Evolutionary conservation across 345 rosid genomes (phyloP).

Genomic region (Streptanthus diversifolius): DNA sequence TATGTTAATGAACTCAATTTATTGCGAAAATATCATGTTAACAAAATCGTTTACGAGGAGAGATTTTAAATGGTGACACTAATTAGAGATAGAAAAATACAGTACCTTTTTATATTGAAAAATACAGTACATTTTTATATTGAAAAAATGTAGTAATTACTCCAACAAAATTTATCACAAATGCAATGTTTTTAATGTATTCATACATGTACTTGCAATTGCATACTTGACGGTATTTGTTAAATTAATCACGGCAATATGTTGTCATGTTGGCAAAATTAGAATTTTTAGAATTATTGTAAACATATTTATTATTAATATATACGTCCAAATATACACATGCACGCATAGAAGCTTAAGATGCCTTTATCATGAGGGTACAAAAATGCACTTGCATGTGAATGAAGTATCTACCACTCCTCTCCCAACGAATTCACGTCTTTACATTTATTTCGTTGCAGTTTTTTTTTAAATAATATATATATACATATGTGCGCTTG

Average conservation of each 20-base stretch:
- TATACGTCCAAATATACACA: constrained; percentile 18
- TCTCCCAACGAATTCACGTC: constrained; percentile 32
- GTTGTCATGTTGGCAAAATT: background rate
- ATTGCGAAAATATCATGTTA: background rate
- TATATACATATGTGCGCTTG: background rate
- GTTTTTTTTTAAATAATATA: background rate
- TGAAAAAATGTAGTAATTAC: background rate
- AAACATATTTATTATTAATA: background rate
- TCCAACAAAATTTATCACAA: background rate
- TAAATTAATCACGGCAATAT: background rate
- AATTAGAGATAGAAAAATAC: background rate
- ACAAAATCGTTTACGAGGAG: background rate
- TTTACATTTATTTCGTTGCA: constrained; percentile 25
- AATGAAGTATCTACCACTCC: constrained; percentile 32
- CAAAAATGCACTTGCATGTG: constrained; percentile 32
- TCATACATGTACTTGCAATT: background rate
- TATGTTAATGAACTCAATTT: background rate
- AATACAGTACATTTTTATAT: too few relatives aligned
- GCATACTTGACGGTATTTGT: background rate
- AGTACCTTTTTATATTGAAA: background rate
- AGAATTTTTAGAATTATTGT: background rate
- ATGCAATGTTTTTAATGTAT: background rate
- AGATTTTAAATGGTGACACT: background rate
- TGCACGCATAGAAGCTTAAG: constrained; percentile 5
- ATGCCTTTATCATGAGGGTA: constrained; percentile 20